Conservation (phyloP, 1,139 yeast genomes). For the Kurtzmaniella quercitrusa region DNA sequence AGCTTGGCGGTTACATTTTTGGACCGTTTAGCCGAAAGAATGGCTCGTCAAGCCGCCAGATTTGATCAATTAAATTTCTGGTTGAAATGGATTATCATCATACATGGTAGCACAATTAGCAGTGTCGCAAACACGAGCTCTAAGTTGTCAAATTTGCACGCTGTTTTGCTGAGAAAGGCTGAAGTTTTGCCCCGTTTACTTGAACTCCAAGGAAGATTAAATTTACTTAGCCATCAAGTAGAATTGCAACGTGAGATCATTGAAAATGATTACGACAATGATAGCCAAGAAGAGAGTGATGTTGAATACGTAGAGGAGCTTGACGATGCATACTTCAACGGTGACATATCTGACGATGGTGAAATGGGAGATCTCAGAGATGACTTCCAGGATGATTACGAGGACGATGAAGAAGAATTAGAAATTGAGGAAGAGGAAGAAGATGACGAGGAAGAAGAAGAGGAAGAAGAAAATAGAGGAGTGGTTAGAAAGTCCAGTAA, state of each 20-base stretch:
- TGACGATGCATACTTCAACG: conserved; percentile 34
- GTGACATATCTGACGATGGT: conserved; percentile 19
- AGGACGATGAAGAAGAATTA: conserved; percentile 33
- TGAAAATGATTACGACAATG: conserved; percentile 18
- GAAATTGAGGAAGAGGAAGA: conserved; percentile 23
- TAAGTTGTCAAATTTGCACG: conserved; percentile 71
- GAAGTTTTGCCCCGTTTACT: conserved; percentile 72
- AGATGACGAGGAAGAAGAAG: conserved; percentile 18
- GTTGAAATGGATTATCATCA: conserved; percentile 90
- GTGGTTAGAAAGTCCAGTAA: background rate
- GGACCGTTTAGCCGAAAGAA: conserved; percentile 80
- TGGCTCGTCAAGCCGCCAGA: conserved; percentile 59
- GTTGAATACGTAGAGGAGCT: conserved; percentile 28
- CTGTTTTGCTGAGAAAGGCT: conserved; percentile 72
- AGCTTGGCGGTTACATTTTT: conserved; percentile 68
- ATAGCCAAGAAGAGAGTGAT: conserved; percentile 11
- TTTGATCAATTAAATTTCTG: conserved; percentile 79
- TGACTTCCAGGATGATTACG: conserved; percentile 17
- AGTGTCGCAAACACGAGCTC: conserved; percentile 65
- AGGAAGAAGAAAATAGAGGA: conserved; percentile 13
- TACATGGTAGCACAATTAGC: conserved; percentile 79
- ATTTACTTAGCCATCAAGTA: conserved; percentile 66
- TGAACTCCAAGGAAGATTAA: conserved; percentile 79
- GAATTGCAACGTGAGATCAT: conserved; percentile 59
- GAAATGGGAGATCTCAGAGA: conserved; percentile 28